Percentiles rank a stretch among this genome's conserved stretches.
These are phyloP conservation scores for Candida suzukii DNA, from an alignment of 805 yeast genomes.

Conservation along the genomic window DNA sequence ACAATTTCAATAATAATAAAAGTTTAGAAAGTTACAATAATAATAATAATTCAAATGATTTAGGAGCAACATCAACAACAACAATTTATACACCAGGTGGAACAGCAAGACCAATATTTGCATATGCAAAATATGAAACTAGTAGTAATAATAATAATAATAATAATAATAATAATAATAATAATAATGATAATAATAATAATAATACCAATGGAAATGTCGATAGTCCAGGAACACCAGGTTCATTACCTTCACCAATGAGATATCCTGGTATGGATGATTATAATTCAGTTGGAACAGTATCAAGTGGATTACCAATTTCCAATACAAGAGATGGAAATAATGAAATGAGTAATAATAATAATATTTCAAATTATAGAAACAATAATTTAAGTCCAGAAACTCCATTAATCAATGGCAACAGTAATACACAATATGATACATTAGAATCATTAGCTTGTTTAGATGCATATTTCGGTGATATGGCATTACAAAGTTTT, in stretches of 20 bases:
- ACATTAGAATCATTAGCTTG: background rate
- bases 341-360: too few relatives aligned
- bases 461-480: background rate
- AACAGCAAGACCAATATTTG: too few relatives aligned
- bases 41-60: too few relatives aligned
- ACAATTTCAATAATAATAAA: too few relatives aligned
- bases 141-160: too few relatives aligned
- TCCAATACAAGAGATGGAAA: too few relatives aligned
- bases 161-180: too few relatives aligned
- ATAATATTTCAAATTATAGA: background rate
- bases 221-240: background rate
- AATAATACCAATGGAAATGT: background rate
- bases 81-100: too few relatives aligned
- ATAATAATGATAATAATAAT: background rate
- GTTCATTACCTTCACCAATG: background rate
- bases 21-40: too few relatives aligned
- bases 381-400: background rate
- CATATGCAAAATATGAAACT: too few relatives aligned
- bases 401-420: constrained; percentile 1
- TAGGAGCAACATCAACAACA: too few relatives aligned
- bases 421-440: background rate
- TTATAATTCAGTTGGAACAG: background rate
- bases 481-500: constrained; percentile 20
- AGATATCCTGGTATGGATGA: background rate
- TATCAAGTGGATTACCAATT: background rate